Percentiles rank a stretch among this genome's conserved stretches.
Evolutionary conservation across 2,329 filamentous ascomycete species (phyloP).

Genomic region (Monilinia polystroma): DNA sequence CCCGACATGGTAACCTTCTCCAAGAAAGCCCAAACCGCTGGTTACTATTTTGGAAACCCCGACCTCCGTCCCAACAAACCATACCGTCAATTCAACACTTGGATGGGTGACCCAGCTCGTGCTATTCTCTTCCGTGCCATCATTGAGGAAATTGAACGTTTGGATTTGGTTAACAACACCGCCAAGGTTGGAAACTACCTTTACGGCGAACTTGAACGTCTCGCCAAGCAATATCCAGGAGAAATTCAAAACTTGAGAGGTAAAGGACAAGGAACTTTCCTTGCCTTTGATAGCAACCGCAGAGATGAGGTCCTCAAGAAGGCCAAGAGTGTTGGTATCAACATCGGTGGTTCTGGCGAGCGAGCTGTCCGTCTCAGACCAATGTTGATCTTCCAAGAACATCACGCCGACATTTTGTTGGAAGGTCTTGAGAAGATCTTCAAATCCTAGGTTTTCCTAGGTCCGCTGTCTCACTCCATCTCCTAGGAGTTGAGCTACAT

Average conservation of each 20-base stretch:
- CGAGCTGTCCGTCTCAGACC: slow-evolving; percentile 70
- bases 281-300: slow-evolving; percentile 73
- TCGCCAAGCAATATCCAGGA: slow-evolving; percentile 64
- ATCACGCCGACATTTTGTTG: slow-evolving; percentile 82
- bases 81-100: slow-evolving; percentile 85
- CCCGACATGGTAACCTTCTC: slow-evolving; percentile 88
- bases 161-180: slow-evolving; percentile 68
- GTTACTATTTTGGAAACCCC: slow-evolving; percentile 78
- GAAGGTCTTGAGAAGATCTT: slow-evolving; percentile 66
- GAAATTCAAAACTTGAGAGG: slow-evolving; percentile 73
- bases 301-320: slow-evolving; percentile 67
- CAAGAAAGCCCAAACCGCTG: slow-evolving; percentile 83
- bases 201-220: slow-evolving; percentile 60
- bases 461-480: background rate
- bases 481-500: background rate
- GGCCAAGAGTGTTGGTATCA: slow-evolving; percentile 71
- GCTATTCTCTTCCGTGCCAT: slow-evolving; percentile 77
- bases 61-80: slow-evolving; percentile 75
- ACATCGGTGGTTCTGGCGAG: slow-evolving; percentile 74
- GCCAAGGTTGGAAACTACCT: slow-evolving; percentile 61
- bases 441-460: slow-evolving; percentile 31
- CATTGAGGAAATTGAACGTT: slow-evolving; percentile 69
- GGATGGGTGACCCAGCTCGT: slow-evolving; percentile 80
- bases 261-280: slow-evolving; percentile 74
- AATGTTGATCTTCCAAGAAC: slow-evolving; percentile 84